These are phyloP conservation scores for Arctium lappa DNA, from an alignment of 129 eudicot genomes.

Conservation along the genomic window DNA sequence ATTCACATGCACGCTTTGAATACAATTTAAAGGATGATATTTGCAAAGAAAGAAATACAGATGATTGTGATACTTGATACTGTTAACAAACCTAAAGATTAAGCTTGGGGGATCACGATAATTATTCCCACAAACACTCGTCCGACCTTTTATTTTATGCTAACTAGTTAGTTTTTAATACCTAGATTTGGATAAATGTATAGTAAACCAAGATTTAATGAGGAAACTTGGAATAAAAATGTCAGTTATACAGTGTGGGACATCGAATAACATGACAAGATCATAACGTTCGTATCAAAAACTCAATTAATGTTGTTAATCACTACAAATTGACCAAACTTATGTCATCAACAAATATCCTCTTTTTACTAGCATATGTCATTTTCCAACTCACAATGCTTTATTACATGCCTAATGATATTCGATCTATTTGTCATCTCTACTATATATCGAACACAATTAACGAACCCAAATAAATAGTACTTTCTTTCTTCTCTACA, in stretches of 20 bases:
- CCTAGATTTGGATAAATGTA: background rate
- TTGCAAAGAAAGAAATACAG: slow-evolving; percentile 45
- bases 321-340: background rate
- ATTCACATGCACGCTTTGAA: no score
- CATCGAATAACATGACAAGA: slow-evolving; percentile 51
- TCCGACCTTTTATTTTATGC: background rate
- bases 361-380: background rate
- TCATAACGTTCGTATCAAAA: background rate
- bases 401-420: no score
- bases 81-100: slow-evolving; percentile 46
- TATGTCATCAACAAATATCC: background rate
- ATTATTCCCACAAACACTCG: slow-evolving; percentile 40
- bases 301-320: background rate
- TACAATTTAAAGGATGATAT: slow-evolving; percentile 1
- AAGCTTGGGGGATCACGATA: slow-evolving; percentile 44
- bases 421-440: background rate
- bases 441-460: background rate
- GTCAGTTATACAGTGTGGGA: slow-evolving; percentile 46
- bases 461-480: background rate
- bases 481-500: background rate
- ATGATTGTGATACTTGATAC: slow-evolving; percentile 49
- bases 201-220: slow-evolving; percentile 34
- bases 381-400: background rate
- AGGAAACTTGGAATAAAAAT: slow-evolving; percentile 48
- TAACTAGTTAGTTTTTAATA: background rate